Conservation (phyloP, 495 filamentous ascomycete genomes). For the Friedmanniomyces simplex region DNA sequence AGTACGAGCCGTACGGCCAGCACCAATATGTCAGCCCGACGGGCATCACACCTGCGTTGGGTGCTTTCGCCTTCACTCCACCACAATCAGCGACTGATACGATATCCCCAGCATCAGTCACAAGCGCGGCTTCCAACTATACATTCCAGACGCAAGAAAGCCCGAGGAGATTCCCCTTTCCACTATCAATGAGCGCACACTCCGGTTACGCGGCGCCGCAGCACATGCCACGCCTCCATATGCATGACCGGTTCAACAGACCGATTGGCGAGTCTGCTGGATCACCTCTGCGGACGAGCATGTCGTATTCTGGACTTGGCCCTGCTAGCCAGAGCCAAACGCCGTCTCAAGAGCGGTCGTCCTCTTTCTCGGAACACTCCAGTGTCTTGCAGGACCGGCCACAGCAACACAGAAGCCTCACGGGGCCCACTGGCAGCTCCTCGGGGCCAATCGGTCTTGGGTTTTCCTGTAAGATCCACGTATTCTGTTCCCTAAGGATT, state of each 20-base stretch:
- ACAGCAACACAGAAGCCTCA: conserved; percentile 13
- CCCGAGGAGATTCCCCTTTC: conserved; percentile 25
- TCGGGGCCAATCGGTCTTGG: conserved; percentile 30
- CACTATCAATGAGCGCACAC: conserved; percentile 17
- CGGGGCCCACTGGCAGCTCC: neutral
- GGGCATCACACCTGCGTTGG: conserved; percentile 52
- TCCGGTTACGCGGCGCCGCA: conserved; percentile 17
- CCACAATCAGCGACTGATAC: conserved; percentile 33
- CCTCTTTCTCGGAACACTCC: conserved; percentile 13
- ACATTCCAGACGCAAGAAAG: conserved; percentile 20
- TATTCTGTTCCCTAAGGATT: conserved; percentile 7
- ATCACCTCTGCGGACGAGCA: conserved; percentile 31
- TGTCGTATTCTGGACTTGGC: conserved; percentile 27
- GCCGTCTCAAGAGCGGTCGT: conserved; percentile 1
- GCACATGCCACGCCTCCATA: conserved; percentile 27
- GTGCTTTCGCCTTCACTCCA: conserved; percentile 48
- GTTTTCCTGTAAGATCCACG: conserved; percentile 28
- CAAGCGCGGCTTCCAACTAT: conserved; percentile 23
- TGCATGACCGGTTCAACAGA: conserved; percentile 27
- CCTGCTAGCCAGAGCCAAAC: neutral
- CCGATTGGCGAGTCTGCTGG: conserved; percentile 20
- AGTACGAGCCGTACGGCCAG: conserved; percentile 29
- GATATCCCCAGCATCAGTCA: conserved; percentile 28
- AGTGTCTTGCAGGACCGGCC: conserved; percentile 4
- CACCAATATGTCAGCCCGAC: conserved; percentile 48